phyloP scores from a whole-genome alignment of 225 moss, liverwort and hornwort genomes.

The Sphagnum contortum region DNA sequence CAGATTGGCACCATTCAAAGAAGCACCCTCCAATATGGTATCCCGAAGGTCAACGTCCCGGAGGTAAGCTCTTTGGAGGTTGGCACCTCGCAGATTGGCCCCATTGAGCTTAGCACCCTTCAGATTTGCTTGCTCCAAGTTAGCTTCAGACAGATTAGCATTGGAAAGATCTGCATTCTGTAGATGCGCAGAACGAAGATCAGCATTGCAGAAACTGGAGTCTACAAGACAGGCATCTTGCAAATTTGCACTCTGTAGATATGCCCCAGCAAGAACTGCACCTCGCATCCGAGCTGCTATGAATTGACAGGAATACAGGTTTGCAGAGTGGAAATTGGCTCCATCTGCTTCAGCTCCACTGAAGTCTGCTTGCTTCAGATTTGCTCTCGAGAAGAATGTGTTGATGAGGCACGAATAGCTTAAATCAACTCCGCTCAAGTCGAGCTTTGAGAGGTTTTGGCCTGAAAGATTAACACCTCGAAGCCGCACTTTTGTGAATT shows the following conservation, averaged over 20 bases:
- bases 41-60: conserved; percentile 73
- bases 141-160: conserved; percentile 78
- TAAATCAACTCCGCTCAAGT: conserved; percentile 82
- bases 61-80: conserved; percentile 87
- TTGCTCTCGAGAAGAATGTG: conserved; percentile 70
- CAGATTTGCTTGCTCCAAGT: conserved; percentile 75
- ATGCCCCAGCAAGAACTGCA: conserved; percentile 78
- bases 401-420: conserved; percentile 70
- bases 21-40: conserved; percentile 80
- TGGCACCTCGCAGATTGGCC: conserved; percentile 84
- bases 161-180: conserved; percentile 86
- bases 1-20: conserved; percentile 73
- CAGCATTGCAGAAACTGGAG: conserved; percentile 78
- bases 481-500: conserved; percentile 65
- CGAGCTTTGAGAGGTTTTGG: conserved; percentile 87
- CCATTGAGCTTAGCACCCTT: conserved; percentile 88
- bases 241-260: conserved; percentile 76
- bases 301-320: conserved; percentile 37
- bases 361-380: conserved; percentile 58
- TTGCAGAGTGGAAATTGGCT: conserved; percentile 83
- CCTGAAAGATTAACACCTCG: conserved; percentile 72
- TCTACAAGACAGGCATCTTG: conserved; percentile 68
- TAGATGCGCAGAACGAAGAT: conserved; percentile 78
- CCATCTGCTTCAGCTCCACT: conserved; percentile 70
- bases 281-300: conserved; percentile 71